Percentiles rank a stretch among this genome's conserved stretches.
Conservation (phyloP, 306 rosid species). For the Geum urbanum region DNA sequence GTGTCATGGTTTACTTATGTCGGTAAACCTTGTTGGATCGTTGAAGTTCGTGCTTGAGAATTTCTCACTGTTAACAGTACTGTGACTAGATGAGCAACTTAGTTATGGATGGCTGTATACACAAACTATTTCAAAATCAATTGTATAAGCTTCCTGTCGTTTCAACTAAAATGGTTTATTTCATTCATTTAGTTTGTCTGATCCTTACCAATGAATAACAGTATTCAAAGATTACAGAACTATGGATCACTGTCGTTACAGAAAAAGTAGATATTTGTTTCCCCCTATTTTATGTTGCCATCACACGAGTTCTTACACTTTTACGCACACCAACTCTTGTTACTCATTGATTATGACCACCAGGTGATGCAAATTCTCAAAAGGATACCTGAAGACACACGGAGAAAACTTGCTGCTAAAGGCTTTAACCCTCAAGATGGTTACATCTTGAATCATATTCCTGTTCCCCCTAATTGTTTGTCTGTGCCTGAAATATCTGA, state of each 20-base stretch:
- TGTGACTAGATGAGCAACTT: neutral
- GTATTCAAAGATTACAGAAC: neutral
- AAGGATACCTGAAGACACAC: slow-evolving; percentile 60
- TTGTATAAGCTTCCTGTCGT: slow-evolving; percentile 10
- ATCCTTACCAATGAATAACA: neutral
- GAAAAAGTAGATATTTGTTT: neutral
- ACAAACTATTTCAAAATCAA: neutral
- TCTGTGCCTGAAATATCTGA: slow-evolving; percentile 94
- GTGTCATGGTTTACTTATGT: neutral
- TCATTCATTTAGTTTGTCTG: neutral
- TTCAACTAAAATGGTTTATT: slow-evolving; percentile 14
- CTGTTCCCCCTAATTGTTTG: slow-evolving; percentile 93
- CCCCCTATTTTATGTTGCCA: neutral
- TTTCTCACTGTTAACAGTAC: neutral
- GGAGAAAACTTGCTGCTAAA: slow-evolving; percentile 60
- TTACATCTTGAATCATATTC: slow-evolving; percentile 60
- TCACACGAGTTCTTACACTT: neutral
- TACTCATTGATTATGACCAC: slow-evolving; percentile 24
- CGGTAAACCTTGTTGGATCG: neutral
- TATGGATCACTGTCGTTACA: neutral
- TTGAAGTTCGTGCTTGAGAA: neutral
- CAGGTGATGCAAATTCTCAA: slow-evolving; percentile 74
- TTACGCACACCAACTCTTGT: slow-evolving; percentile 18
- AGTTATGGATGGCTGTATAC: neutral
- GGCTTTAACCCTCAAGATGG: slow-evolving; percentile 93